phyloP scores from a whole-genome alignment of 805 yeast genomes.

The Myxozyma melibiosi region DNA sequence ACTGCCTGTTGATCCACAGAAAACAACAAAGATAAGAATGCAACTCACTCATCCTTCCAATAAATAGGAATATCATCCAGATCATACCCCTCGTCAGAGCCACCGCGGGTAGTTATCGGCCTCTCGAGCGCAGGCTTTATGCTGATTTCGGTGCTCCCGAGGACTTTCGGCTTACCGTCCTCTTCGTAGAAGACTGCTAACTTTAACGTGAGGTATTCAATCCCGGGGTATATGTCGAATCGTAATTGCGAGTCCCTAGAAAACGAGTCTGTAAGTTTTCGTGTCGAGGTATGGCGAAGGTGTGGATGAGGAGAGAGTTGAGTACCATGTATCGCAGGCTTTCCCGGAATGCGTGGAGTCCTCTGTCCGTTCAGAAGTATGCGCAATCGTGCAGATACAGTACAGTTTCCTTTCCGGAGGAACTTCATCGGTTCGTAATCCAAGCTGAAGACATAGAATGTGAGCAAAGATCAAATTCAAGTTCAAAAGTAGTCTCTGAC shows the following conservation, averaged over 20 bases:
- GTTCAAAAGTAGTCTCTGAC: too few species aligned
- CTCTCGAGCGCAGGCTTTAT: conserved; percentile 1
- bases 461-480: background rate
- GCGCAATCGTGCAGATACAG: conserved; percentile 3
- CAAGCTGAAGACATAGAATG: background rate
- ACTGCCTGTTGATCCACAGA: background rate
- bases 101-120: background rate
- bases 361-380: background rate
- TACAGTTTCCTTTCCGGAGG: background rate
- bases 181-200: background rate
- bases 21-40: background rate
- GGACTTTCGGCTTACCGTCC: background rate
- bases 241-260: conserved; percentile 6
- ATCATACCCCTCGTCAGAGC: conserved; percentile 5
- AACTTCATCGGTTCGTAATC: background rate
- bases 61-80: background rate
- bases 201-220: background rate
- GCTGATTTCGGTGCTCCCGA: background rate
- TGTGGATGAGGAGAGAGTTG: background rate
- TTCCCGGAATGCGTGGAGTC: background rate
- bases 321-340: background rate
- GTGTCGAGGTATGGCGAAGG: background rate
- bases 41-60: background rate
- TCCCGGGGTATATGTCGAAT: background rate
- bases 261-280: too few species aligned